Base-by-base conservation (phyloP, 2,329 filamentous ascomycete genomes). In the Leptographium wingfieldii region DNA sequence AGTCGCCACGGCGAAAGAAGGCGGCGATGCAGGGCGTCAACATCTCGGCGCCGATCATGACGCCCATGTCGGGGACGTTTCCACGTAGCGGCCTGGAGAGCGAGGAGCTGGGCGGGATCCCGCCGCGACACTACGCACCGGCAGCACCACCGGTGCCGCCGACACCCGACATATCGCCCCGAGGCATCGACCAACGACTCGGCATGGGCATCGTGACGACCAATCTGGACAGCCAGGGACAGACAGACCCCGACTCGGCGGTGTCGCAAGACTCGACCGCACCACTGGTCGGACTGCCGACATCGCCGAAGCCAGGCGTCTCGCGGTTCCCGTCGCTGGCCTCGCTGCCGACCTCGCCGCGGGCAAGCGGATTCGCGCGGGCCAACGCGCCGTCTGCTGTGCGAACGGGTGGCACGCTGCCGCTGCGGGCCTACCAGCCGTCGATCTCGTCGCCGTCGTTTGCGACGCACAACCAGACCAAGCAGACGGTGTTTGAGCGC, bases 21-120 rank as follows among this genome's bases (percentile, higher is more conserved):
- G 70, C 38, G 33, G 7, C 77, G 63, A 70, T 73, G 58, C 79
- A 76, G 67, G 78, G 74, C 25, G 70, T 86, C 63, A 79, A 69
- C 67, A 86, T 86, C 66, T 86, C 83, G 14, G 84, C 83, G 1
- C 83, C 83, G 57, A 83, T 86, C 65, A 80, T 83, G 75, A 86
- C 83, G 10, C 83, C 83, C 16, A 79, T 80, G 72, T 82, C 83
- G 2, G 77, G 74, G 3, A 81, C 78, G 2, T 86, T 85, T 64
- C 79, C 81, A 1, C 74, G 76, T n/a, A 14, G 14, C 33, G 38
- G 25, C 33, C 71, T 76, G 16, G 76, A 80, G 56, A 73, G 72
- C 29, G 78, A 81, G 65, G 82, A 85, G 68, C 77, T 84, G 74
- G 79, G 73, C 66, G 64, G 77, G 56, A 81, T 86, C 58, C 74